These are phyloP conservation scores for Arthrinium puccinioides DNA, from an alignment of 2,329 filamentous ascomycete species.

Conservation along the genomic window DNA sequence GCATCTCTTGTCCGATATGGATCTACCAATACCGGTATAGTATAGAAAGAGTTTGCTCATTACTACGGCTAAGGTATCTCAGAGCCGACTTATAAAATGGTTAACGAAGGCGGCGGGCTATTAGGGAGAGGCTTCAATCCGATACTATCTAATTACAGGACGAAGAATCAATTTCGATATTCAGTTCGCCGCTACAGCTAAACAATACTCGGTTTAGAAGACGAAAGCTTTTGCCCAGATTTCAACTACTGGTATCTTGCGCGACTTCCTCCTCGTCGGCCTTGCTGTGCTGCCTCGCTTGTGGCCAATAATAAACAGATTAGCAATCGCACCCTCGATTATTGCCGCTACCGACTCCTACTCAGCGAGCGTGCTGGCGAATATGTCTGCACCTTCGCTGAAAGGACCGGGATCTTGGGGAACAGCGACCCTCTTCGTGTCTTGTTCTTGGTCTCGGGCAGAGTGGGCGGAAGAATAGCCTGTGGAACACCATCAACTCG, in stretches of 20 bases:
- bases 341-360: slow-evolving; percentile 5
- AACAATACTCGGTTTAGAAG: neutral
- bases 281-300: too few species aligned
- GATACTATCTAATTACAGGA: neutral
- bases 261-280: too few species aligned
- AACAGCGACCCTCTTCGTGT: slow-evolving; percentile 6
- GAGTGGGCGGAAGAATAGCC: too few species aligned
- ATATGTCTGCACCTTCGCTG: slow-evolving; percentile 5
- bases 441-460: slow-evolving; percentile 2
- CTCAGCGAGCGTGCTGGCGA: slow-evolving; percentile 3
- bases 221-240: neutral
- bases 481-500: too few species aligned
- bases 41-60: too few species aligned
- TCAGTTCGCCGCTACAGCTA: neutral
- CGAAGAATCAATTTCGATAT: neutral
- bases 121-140: too few species aligned
- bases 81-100: too few species aligned
- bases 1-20: neutral
- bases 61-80: too few species aligned
- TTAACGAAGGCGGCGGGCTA: too few species aligned
- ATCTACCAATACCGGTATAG: too few species aligned
- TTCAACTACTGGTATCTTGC: neutral
- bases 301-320: slow-evolving; percentile 3
- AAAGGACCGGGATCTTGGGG: slow-evolving; percentile 8
- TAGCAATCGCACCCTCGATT: slow-evolving; percentile 8